Evolutionary conservation across 441 rosid genomes (phyloP).

Genomic region (Bocquillonia castaneifolia): DNA sequence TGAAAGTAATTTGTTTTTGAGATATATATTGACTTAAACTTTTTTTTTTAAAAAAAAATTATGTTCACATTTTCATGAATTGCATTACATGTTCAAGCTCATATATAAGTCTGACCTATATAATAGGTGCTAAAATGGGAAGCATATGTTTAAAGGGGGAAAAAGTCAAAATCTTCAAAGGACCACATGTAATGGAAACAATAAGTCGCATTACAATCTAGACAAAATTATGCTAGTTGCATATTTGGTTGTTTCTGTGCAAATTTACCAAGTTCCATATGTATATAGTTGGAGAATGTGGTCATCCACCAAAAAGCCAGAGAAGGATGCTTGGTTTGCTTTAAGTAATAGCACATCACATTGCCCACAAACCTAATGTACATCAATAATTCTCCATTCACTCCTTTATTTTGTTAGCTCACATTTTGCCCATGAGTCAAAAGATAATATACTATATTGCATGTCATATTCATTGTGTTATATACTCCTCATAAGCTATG

Average conservation of each 20-base stretch:
- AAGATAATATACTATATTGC: constrained; percentile 22
- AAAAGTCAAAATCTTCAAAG: neutral
- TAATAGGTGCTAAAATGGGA: neutral
- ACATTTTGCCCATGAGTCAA: constrained; percentile 27
- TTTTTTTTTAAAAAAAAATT: too few species aligned
- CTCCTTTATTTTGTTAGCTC: constrained; percentile 28
- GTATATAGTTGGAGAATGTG: constrained; percentile 10
- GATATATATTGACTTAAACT: too few species aligned
- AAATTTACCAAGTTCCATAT: neutral
- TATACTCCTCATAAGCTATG: constrained; percentile 13
- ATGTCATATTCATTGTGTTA: constrained; percentile 10
- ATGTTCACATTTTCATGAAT: neutral
- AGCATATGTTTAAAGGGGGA: neutral
- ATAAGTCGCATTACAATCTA: neutral
- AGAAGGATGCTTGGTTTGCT: constrained; percentile 15
- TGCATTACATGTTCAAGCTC: neutral
- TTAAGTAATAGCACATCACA: constrained; percentile 20
- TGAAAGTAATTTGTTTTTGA: too few species aligned
- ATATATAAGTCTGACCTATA: neutral
- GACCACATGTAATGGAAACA: constrained; percentile 1
- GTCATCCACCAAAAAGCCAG: constrained; percentile 15
- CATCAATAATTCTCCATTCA: constrained; percentile 24
- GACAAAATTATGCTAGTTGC: neutral
- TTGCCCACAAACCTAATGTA: constrained; percentile 20
- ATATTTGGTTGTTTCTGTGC: neutral